Evolutionary conservation across 352 stramenopile genomes (phyloP).

Genomic region (Phytophthora europaea): DNA sequence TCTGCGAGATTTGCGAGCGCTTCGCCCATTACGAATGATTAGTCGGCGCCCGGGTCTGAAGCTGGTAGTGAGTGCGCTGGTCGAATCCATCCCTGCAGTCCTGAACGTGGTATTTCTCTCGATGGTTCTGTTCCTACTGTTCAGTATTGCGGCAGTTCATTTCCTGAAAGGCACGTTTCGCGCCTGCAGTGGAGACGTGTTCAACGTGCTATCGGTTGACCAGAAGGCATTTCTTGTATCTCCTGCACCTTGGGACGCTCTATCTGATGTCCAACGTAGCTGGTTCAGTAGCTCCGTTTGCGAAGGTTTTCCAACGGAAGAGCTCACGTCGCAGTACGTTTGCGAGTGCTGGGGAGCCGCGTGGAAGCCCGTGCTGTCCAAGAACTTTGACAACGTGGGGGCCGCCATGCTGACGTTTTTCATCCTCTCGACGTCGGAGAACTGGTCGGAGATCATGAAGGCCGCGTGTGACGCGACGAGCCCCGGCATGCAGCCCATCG

Average conservation of each 20-base stretch:
- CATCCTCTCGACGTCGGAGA: constrained; percentile 93
- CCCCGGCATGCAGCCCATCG: constrained; percentile 92
- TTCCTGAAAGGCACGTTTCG: constrained; percentile 93
- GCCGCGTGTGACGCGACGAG: constrained; percentile 81
- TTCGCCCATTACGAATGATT: constrained; percentile 92
- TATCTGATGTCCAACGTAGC: constrained; percentile 35
- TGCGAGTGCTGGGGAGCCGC: constrained; percentile 62
- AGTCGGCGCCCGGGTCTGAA: constrained; percentile 81
- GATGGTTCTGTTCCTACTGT: constrained; percentile 93
- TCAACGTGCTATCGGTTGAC: constrained; percentile 42
- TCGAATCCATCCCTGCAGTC: constrained; percentile 86
- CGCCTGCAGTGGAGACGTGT: constrained; percentile 66
- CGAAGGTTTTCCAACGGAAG: constrained; percentile 37
- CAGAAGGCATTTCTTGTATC: constrained; percentile 53
- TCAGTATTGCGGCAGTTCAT: constrained; percentile 94
- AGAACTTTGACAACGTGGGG: constrained; percentile 89
- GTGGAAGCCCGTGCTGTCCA: constrained; percentile 49
- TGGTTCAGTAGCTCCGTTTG: constrained; percentile 63
- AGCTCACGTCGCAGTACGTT: constrained; percentile 67
- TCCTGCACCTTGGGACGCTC: constrained; percentile 46
- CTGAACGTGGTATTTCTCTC: constrained; percentile 91
- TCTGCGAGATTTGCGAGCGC: constrained; percentile 80
- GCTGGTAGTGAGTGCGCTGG: constrained; percentile 91
- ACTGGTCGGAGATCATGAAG: constrained; percentile 93
- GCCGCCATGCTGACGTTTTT: constrained; percentile 87